A percentile compares a stretch with the other conserved stretches of the same genome.
Evolutionary conservation across 2,329 filamentous ascomycete species (phyloP).

Genomic region (Calonectria pteridis): DNA sequence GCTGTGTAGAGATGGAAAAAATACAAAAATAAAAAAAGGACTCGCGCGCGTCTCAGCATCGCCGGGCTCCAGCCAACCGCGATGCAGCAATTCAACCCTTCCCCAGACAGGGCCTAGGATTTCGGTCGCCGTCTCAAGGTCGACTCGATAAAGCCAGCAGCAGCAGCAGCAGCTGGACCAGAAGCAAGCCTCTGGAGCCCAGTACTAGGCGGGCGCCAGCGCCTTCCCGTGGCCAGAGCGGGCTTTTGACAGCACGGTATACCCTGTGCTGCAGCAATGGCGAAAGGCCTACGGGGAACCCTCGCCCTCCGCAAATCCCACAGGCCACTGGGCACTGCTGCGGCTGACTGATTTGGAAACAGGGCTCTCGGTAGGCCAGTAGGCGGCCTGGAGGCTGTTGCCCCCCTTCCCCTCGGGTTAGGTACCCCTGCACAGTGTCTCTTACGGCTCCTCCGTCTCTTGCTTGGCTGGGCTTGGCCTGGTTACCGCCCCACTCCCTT

Average conservation of each 20-base stretch:
- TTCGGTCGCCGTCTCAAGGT: neutral
- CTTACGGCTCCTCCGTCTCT: slow-evolving; percentile 32
- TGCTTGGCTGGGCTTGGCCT: slow-evolving; percentile 27
- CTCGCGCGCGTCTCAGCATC: slow-evolving; percentile 13
- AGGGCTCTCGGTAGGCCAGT: neutral
- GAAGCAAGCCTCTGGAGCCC: neutral
- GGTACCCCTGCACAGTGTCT: slow-evolving; percentile 44
- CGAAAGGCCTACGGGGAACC: neutral
- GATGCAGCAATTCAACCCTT: neutral
- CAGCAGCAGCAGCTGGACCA: neutral
- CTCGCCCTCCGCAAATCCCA: neutral
- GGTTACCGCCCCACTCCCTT: slow-evolving; percentile 20
- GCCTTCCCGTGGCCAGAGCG: neutral
- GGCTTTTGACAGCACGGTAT: slow-evolving; percentile 5
- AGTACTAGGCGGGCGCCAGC: neutral
- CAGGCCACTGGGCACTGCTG: neutral
- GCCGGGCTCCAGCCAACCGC: slow-evolving; percentile 17
- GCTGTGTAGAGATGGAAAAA: neutral
- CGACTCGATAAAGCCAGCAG: neutral
- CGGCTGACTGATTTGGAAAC: slow-evolving; percentile 11
- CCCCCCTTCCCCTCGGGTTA: slow-evolving; percentile 14
- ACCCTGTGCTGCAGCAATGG: slow-evolving; percentile 1
- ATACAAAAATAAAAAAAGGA: neutral
- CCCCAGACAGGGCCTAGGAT: neutral
- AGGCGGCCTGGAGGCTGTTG: neutral